phyloP scores from a whole-genome alignment of 192 early-diverging fungal species.

The Backusella tuberculispora region DNA sequence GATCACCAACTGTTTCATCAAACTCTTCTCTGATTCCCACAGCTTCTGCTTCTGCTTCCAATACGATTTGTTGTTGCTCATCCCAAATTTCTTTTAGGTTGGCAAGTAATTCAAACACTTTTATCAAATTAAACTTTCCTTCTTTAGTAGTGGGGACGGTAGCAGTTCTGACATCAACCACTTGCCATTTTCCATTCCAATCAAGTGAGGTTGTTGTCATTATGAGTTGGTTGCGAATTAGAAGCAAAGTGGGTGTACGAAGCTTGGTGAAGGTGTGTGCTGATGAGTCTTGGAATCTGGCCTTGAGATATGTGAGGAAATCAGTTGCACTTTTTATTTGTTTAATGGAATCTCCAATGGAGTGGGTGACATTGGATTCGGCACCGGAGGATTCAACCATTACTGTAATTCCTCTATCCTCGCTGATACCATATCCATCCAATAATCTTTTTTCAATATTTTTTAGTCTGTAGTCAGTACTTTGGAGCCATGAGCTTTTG shows the following conservation, averaged over 20 bases:
- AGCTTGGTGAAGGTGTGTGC: background rate
- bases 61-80: background rate
- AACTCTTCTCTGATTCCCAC: background rate
- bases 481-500: background rate
- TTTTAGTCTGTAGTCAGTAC: background rate
- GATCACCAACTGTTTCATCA: background rate
- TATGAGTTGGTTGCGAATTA: background rate
- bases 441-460: background rate
- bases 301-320: background rate
- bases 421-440: background rate
- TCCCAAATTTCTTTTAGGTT: background rate
- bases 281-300: background rate
- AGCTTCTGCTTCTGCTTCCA: background rate
- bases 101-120: background rate
- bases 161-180: background rate
- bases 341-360: background rate
- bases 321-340: background rate
- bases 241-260: background rate
- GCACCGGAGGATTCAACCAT: background rate
- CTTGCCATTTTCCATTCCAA: background rate
- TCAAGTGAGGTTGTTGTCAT: background rate
- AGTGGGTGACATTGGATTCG: background rate
- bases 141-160: background rate
- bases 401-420: background rate
- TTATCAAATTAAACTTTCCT: background rate